A percentile compares a stretch with the other conserved stretches of the same genome.
Evolutionary conservation across 345 rosid species (phyloP).

Genomic region (Anastatica hierochuntica): DNA sequence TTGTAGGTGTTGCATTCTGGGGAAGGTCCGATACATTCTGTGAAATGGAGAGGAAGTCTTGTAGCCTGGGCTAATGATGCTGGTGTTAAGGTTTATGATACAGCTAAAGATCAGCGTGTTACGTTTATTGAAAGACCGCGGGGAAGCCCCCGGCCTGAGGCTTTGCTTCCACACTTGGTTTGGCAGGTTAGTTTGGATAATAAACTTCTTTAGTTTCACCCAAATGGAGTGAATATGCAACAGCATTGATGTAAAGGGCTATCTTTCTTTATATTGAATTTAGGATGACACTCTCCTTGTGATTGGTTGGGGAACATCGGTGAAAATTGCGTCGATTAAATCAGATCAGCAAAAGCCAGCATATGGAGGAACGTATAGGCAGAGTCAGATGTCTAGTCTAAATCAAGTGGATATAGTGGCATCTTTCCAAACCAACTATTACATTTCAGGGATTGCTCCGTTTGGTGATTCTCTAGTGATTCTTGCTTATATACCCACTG

Average conservation of each 20-base stretch:
- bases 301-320: constrained; percentile 95
- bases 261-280: constrained; percentile 12
- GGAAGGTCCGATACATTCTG: constrained; percentile 95
- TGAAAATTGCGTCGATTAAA: constrained; percentile 83
- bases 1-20: constrained; percentile 88
- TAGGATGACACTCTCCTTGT: constrained; percentile 89
- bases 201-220: not conserved
- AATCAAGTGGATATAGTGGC: constrained; percentile 95
- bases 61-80: constrained; percentile 99
- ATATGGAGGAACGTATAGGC: constrained; percentile 52
- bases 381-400: constrained; percentile 42
- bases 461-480: constrained; percentile 98
- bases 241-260: not conserved
- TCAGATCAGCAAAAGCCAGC: constrained; percentile 41
- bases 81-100: constrained; percentile 94
- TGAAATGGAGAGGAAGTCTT: constrained; percentile 87
- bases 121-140: constrained; percentile 94
- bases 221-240: not conserved
- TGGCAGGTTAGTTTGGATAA: constrained; percentile 74
- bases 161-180: constrained; percentile 85
- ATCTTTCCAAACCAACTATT: constrained; percentile 94
- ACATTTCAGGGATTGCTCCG: constrained; percentile 98
- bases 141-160: constrained; percentile 86
- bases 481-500: constrained; percentile 81
- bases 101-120: constrained; percentile 77